These are phyloP conservation scores for Crucihimalaya himalaica DNA, from an alignment of 345 rosid species.

Conservation along the genomic window DNA sequence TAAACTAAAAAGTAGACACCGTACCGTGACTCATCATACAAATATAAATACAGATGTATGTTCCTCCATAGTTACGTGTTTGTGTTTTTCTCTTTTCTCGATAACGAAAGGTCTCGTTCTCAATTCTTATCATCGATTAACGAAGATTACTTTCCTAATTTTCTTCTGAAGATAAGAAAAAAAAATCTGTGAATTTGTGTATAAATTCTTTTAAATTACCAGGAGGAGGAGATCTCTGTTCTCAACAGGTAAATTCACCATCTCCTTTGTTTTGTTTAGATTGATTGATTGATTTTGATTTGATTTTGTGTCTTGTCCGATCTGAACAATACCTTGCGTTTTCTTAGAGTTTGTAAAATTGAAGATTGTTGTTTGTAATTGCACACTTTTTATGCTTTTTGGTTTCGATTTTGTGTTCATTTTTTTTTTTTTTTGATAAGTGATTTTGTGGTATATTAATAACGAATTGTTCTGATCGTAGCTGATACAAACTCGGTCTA, in stretches of 20 bases:
- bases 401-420: not conserved
- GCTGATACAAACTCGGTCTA: not conserved
- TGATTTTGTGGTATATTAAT: no score
- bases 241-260: not conserved
- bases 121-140: constrained; percentile 18
- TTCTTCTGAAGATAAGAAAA: not conserved
- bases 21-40: constrained; percentile 20
- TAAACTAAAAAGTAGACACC: constrained; percentile 2
- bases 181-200: not conserved
- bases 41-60: constrained; percentile 24
- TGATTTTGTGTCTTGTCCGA: not conserved
- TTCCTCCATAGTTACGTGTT: constrained; percentile 37
- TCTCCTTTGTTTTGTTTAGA: not conserved
- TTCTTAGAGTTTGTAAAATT: not conserved
- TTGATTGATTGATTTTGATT: not conserved
- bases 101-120: constrained; percentile 13
- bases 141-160: not conserved
- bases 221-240: constrained; percentile 7
- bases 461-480: not conserved
- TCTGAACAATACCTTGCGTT: not conserved
- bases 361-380: not conserved
- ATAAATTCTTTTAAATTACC: not conserved
- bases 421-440: no score
- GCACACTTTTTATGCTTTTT: no score
- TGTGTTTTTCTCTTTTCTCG: not conserved